Percentiles rank a stretch among this genome's conserved stretches.
These are phyloP conservation scores for Ceratobasidium sp. DNA, from an alignment of 1,284 basidiomycete genomes.

Conservation along the genomic window DNA sequence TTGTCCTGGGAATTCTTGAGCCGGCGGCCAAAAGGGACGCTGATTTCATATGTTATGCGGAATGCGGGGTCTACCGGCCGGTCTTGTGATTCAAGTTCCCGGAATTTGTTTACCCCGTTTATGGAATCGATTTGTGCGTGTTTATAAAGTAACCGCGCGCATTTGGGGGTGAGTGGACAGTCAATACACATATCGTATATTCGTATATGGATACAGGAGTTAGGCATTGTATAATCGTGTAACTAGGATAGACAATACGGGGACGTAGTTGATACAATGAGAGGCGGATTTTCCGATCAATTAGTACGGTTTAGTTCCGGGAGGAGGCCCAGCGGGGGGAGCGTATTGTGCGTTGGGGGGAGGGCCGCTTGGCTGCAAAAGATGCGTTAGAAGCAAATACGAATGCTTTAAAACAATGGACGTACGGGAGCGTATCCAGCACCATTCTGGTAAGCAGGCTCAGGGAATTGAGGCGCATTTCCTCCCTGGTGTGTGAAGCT, in stretches of 20 bases:
- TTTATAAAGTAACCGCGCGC: not conserved
- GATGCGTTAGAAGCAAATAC: not conserved
- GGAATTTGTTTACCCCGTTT: too few relatives aligned
- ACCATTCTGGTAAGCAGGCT: constrained; percentile 17
- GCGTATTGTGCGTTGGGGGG: constrained; percentile 33
- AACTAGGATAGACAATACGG: too few relatives aligned
- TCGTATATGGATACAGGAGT: not conserved
- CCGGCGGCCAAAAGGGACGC: not conserved
- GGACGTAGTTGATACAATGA: too few relatives aligned
- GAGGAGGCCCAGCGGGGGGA: constrained; percentile 39
- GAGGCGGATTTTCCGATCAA: too few relatives aligned
- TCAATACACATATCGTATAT: not conserved
- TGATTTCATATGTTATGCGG: too few relatives aligned
- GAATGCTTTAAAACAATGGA: not conserved
- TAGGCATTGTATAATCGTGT: too few relatives aligned
- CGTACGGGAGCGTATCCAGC: constrained; percentile 36
- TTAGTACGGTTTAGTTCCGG: constrained; percentile 10
- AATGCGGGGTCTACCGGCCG: too few relatives aligned
- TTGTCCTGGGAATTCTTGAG: constrained; percentile 25
- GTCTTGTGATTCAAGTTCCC: not conserved
- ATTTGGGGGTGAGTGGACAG: too few relatives aligned
- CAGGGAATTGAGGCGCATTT: constrained; percentile 32
- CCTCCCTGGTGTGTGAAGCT: constrained; percentile 3
- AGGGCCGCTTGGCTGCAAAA: constrained; percentile 16
- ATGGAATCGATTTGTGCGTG: not conserved